Evolutionary conservation across 441 rosid genomes (phyloP).

Genomic region (Melastoma candidum): DNA sequence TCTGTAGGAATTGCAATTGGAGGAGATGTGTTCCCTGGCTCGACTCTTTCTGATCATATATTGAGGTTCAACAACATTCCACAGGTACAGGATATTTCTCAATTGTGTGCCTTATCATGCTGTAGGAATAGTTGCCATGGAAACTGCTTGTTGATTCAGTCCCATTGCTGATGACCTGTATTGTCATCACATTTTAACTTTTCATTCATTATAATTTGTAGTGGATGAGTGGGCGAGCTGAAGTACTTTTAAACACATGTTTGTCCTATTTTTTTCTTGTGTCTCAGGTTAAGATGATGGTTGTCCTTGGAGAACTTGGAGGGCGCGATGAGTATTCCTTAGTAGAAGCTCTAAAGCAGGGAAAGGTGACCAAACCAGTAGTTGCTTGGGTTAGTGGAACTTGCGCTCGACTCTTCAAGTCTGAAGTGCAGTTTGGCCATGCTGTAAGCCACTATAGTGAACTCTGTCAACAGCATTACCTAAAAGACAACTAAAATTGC

Average conservation of each 20-base stretch:
- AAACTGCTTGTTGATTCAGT: too few species aligned
- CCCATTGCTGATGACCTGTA: too few species aligned
- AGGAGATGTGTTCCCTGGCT: conserved; percentile 97
- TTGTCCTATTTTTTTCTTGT: conserved; percentile 10
- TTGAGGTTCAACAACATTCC: conserved; percentile 94
- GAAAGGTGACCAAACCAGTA: conserved; percentile 85
- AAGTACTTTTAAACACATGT: background rate
- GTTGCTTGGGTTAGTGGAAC: conserved; percentile 99
- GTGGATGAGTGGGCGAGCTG: too few species aligned
- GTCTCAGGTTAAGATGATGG: conserved; percentile 74
- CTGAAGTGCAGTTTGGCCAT: conserved; percentile 96
- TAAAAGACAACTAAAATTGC: background rate
- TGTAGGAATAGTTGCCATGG: too few species aligned
- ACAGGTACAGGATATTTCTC: conserved; percentile 39
- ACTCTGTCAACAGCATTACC: background rate
- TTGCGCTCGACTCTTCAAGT: conserved; percentile 89
- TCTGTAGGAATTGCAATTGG: conserved; percentile 83
- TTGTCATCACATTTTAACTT: too few species aligned
- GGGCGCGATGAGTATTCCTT: conserved; percentile 93
- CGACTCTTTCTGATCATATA: conserved; percentile 86
- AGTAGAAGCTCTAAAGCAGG: conserved; percentile 89
- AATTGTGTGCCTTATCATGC: background rate
- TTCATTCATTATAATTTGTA: too few species aligned
- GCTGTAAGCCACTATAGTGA: conserved; percentile 60
- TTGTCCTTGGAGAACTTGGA: conserved; percentile 95